Evolutionary conservation across 1,139 yeast genomes (phyloP).

Genomic region (Candida gigantensis): DNA sequence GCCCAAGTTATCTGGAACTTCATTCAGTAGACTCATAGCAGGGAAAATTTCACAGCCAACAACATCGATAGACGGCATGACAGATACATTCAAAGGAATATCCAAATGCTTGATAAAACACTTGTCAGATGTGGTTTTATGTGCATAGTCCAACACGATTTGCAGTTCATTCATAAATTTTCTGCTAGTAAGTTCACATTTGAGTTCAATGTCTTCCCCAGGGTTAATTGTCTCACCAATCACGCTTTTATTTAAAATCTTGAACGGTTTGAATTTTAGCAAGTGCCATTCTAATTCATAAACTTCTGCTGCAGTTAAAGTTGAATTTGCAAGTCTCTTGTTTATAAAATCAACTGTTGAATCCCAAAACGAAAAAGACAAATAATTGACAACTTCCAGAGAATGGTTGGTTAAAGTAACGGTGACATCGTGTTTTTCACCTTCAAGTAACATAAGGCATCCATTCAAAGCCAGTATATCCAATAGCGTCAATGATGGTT

Average conservation of each 20-base stretch:
- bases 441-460: conserved; percentile 80
- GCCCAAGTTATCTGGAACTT: conserved; percentile 8
- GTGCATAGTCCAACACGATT: conserved; percentile 68
- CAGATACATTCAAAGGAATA: conserved; percentile 68
- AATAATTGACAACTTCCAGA: conserved; percentile 52
- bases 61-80: conserved; percentile 69
- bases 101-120: conserved; percentile 56
- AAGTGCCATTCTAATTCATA: conserved; percentile 77
- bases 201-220: conserved; percentile 38
- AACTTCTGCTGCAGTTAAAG: conserved; percentile 57
- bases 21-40: conserved; percentile 16
- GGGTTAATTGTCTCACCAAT: conserved; percentile 37
- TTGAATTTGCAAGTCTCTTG: conserved; percentile 22
- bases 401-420: conserved; percentile 61
- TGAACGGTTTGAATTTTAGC: conserved; percentile 58
- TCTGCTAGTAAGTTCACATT: conserved; percentile 68
- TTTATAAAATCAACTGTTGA: conserved; percentile 70
- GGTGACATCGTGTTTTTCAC: conserved; percentile 58
- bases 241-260: conserved; percentile 40
- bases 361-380: conserved; percentile 68
- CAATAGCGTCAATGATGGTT: conserved; percentile 61
- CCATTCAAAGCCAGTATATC: conserved; percentile 59
- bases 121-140: conserved; percentile 27
- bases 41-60: conserved; percentile 76
- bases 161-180: conserved; percentile 70